Evolutionary conservation across 2,329 filamentous ascomycete species (phyloP).

Genomic region (Chaetomiaceae sp.): DNA sequence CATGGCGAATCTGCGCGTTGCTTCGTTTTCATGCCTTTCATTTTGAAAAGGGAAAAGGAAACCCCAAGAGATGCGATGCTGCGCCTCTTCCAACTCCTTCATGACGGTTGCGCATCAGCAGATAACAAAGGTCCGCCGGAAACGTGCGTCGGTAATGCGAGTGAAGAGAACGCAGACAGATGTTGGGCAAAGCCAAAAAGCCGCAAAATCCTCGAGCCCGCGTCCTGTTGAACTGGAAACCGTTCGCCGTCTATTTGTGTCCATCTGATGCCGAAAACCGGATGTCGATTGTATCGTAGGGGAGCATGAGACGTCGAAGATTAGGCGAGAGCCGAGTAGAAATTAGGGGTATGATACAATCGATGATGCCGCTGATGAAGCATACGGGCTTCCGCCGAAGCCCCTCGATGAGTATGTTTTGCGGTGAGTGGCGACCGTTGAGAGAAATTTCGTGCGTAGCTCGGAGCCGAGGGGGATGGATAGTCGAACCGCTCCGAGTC

Average conservation of each 20-base stretch:
- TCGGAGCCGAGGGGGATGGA: neutral
- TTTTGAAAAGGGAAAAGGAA: neutral
- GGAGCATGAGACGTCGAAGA: slow-evolving; percentile 4
- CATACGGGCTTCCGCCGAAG: neutral
- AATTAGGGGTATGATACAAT: slow-evolving; percentile 24
- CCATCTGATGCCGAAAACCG: slow-evolving; percentile 2
- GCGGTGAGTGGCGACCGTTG: neutral
- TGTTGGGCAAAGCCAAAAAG: neutral
- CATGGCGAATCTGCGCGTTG: slow-evolving; percentile 1
- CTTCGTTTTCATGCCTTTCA: slow-evolving; percentile 7
- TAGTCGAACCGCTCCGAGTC: neutral
- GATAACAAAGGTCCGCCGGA: neutral
- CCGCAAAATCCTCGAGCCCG: neutral
- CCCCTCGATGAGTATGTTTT: neutral
- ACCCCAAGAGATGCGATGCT: neutral
- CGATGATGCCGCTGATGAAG: slow-evolving; percentile 6
- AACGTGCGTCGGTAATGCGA: neutral
- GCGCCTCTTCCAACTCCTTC: neutral
- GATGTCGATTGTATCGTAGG: slow-evolving; percentile 12
- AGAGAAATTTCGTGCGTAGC: neutral
- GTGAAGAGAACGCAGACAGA: neutral
- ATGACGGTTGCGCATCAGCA: neutral
- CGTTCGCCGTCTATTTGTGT: slow-evolving; percentile 1
- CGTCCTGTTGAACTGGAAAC: neutral
- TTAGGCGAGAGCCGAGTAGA: slow-evolving; percentile 8